phyloP scores from a whole-genome alignment of 2,329 filamentous ascomycete species.

The Graphilbum fragrans region DNA sequence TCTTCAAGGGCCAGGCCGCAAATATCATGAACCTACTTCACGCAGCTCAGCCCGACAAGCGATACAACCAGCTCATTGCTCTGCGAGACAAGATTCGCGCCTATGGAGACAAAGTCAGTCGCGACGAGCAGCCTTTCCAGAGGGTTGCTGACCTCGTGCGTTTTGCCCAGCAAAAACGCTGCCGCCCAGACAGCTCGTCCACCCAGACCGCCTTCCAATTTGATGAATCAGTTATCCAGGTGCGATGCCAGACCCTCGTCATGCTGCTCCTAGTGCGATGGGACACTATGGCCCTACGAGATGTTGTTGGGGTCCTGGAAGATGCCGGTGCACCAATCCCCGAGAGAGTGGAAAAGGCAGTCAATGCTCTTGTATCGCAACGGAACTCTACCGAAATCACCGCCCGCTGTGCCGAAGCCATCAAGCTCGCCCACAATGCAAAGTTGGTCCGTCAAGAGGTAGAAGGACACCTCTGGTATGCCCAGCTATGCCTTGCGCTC shows the following conservation, averaged over 20 bases:
- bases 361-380: background rate
- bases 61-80: slow-evolving; percentile 13
- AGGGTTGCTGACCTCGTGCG: slow-evolving; percentile 31
- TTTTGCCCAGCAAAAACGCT: slow-evolving; percentile 20
- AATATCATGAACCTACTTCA: background rate
- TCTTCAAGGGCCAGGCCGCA: background rate
- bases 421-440: slow-evolving; percentile 21
- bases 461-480: slow-evolving; percentile 38
- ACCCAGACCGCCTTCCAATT: slow-evolving; percentile 17
- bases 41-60: background rate
- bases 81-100: slow-evolving; percentile 11
- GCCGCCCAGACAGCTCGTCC: slow-evolving; percentile 6
- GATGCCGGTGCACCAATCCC: background rate
- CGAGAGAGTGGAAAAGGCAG: background rate
- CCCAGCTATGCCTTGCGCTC: slow-evolving; percentile 24
- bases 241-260: slow-evolving; percentile 26
- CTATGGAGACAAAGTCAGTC: slow-evolving; percentile 18
- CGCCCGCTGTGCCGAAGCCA: slow-evolving; percentile 25
- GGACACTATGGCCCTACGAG: slow-evolving; percentile 31
- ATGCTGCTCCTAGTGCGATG: slow-evolving; percentile 32
- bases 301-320: slow-evolving; percentile 10
- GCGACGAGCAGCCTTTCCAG: slow-evolving; percentile 37
- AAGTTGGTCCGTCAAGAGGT: slow-evolving; percentile 29
- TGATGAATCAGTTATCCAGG: slow-evolving; percentile 23
- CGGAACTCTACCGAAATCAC: slow-evolving; percentile 14